A percentile compares a stretch with the other conserved stretches of the same genome.
These are phyloP conservation scores for Diaporthe citrichinensis DNA, from an alignment of 2,329 filamentous ascomycete genomes.

Conservation along the genomic window DNA sequence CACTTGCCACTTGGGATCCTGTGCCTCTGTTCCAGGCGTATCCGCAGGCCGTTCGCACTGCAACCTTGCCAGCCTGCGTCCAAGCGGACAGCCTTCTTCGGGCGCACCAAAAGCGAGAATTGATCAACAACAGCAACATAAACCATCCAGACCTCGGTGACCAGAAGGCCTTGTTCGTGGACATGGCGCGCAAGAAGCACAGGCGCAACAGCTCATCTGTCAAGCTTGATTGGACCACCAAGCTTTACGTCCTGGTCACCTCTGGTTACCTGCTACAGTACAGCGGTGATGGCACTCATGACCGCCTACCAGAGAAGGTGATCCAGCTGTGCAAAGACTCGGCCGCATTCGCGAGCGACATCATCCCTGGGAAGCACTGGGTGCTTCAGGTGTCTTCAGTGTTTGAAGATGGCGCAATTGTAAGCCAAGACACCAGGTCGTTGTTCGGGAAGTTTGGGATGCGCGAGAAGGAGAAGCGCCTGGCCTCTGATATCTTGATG, in stretches of 20 bases:
- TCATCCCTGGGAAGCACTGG: constrained; percentile 85
- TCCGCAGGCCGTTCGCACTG: constrained; percentile 84
- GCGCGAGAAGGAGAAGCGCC: constrained; percentile 68
- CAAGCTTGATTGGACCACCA: constrained; percentile 77
- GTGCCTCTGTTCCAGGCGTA: constrained; percentile 90
- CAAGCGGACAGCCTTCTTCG: constrained; percentile 79
- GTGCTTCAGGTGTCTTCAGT: constrained; percentile 81
- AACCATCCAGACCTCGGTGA: constrained; percentile 39
- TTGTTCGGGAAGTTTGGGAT: constrained; percentile 76
- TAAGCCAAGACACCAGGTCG: constrained; percentile 68
- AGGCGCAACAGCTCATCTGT: constrained; percentile 58
- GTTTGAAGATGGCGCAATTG: constrained; percentile 70
- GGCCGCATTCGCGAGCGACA: constrained; percentile 84
- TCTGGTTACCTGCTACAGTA: constrained; percentile 84
- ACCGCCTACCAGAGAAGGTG: constrained; percentile 81
- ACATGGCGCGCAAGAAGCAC: constrained; percentile 63
- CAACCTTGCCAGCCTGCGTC: constrained; percentile 76
- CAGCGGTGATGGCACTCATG: constrained; percentile 76
- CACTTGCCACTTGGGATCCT: constrained; percentile 70
- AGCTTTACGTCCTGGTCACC: constrained; percentile 79
- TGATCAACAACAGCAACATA: constrained; percentile 21
- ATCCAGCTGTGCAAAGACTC: constrained; percentile 81
- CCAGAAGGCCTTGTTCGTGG: constrained; percentile 49
- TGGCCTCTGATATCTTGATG: constrained; percentile 76
- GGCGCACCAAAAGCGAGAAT: constrained; percentile 67